phyloP scores from a whole-genome alignment of 805 yeast genomes.

The Ascoidea rubescens region DNA sequence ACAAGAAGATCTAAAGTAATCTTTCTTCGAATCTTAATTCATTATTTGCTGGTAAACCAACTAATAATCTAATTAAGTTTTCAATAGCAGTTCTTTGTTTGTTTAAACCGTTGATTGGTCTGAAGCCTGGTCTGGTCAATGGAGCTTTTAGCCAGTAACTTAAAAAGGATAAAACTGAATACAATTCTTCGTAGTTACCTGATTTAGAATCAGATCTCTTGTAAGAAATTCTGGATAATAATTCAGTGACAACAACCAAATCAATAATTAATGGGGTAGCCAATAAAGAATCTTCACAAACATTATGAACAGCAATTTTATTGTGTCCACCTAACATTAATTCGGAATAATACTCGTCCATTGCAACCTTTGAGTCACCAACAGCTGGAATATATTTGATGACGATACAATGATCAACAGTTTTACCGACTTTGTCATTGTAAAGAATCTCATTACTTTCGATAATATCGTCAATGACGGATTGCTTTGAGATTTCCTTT shows the following conservation, averaged over 20 bases:
- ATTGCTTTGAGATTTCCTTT: conserved; percentile 85
- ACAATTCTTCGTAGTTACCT: conserved; percentile 41
- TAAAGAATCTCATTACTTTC: conserved; percentile 76
- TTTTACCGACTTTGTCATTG: conserved; percentile 63
- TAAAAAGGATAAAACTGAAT: conserved; percentile 75
- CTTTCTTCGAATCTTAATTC: conserved; percentile 94
- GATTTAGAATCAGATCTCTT: conserved; percentile 28
- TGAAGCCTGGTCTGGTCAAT: conserved; percentile 77
- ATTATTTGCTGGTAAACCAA: conserved; percentile 81
- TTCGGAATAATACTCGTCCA: conserved; percentile 96
- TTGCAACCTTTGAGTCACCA: conserved; percentile 93
- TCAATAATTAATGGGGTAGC: conserved; percentile 94
- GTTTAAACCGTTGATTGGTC: conserved; percentile 85
- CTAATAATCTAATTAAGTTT: conserved; percentile 76
- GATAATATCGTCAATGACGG: conserved; percentile 90
- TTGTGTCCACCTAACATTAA: conserved; percentile 97
- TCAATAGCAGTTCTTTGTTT: conserved; percentile 90
- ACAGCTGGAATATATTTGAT: conserved; percentile 91
- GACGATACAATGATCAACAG: conserved; percentile 88
- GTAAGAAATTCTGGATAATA: conserved; percentile 75
- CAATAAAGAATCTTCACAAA: conserved; percentile 88
- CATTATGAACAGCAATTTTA: conserved; percentile 86
- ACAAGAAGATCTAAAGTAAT: conserved; percentile 19
- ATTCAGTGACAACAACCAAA: conserved; percentile 80
- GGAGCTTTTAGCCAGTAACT: conserved; percentile 97